Evolutionary conservation across 164 flowering plant species (phyloP).

Genomic region (Kingdonia uniflora): DNA sequence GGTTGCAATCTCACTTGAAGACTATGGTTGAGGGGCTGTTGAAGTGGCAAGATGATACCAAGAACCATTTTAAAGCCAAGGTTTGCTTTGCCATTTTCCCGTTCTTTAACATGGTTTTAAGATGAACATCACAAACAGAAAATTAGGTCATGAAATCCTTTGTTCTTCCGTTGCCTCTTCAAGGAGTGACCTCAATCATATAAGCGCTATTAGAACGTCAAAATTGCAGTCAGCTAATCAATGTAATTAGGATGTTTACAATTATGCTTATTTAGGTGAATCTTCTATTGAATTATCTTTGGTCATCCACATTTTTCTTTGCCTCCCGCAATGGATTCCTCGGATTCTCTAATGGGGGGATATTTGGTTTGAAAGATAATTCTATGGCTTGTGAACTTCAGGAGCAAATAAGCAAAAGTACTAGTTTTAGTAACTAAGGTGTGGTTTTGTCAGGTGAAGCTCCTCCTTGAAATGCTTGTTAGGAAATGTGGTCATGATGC

Average conservation of each 20-base stretch:
- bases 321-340: no score
- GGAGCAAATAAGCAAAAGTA: no score
- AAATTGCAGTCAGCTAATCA: neutral
- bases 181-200: neutral
- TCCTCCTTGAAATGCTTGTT: slow-evolving; percentile 85
- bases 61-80: slow-evolving; percentile 88
- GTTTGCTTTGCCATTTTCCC: slow-evolving; percentile 23
- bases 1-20: slow-evolving; percentile 54
- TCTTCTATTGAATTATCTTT: no score
- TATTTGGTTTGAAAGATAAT: no score
- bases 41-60: slow-evolving; percentile 73
- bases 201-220: no score
- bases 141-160: neutral
- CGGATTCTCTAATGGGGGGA: no score
- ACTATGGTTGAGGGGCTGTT: slow-evolving; percentile 77
- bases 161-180: neutral
- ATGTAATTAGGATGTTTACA: neutral
- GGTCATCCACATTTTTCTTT: no score
- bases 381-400: no score
- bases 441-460: slow-evolving; percentile 49
- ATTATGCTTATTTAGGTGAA: neutral
- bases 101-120: neutral
- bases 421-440: neutral
- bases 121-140: neutral
- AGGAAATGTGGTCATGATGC: slow-evolving; percentile 92